Percentiles rank a stretch among this genome's conserved stretches.
Conservation (phyloP, 768 basidiomycete species). For the Naganishia antarctica region DNA sequence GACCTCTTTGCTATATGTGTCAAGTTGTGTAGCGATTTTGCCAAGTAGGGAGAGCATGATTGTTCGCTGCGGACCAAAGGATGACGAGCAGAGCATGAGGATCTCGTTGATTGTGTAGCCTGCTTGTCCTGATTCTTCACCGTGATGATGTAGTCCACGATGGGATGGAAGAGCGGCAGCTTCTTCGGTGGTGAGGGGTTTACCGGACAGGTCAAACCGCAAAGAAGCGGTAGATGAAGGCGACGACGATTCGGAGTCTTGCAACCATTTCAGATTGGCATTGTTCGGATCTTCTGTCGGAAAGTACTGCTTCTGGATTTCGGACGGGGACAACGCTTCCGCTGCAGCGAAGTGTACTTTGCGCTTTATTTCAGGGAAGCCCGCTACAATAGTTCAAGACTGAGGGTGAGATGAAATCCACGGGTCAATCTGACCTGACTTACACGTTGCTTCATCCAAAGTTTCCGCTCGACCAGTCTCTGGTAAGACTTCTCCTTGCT, state of each 20-base stretch:
- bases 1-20: slow-evolving; percentile 6
- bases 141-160: slow-evolving; percentile 85
- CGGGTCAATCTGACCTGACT: not conserved
- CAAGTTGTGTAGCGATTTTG: slow-evolving; percentile 8
- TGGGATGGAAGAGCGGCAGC: slow-evolving; percentile 67
- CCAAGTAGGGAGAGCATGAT: slow-evolving; percentile 70
- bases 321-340: slow-evolving; percentile 69
- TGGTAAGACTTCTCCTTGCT: not conserved
- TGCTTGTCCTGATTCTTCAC: slow-evolving; percentile 65
- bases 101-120: slow-evolving; percentile 87
- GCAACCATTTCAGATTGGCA: slow-evolving; percentile 77
- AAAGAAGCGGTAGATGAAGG: slow-evolving; percentile 38
- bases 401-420: not conserved
- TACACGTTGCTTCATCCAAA: not conserved
- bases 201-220: slow-evolving; percentile 69
- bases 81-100: slow-evolving; percentile 71
- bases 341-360: slow-evolving; percentile 10
- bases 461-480: not conserved
- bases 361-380: not conserved
- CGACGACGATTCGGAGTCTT: slow-evolving; percentile 38
- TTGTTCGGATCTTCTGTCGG: slow-evolving; percentile 65
- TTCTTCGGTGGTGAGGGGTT: slow-evolving; percentile 58
- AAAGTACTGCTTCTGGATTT: slow-evolving; percentile 78
- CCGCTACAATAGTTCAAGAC: not conserved
- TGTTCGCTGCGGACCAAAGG: slow-evolving; percentile 74